These are phyloP conservation scores for Botryotinia convoluta DNA, from an alignment of 2,329 filamentous ascomycete genomes.

Conservation along the genomic window DNA sequence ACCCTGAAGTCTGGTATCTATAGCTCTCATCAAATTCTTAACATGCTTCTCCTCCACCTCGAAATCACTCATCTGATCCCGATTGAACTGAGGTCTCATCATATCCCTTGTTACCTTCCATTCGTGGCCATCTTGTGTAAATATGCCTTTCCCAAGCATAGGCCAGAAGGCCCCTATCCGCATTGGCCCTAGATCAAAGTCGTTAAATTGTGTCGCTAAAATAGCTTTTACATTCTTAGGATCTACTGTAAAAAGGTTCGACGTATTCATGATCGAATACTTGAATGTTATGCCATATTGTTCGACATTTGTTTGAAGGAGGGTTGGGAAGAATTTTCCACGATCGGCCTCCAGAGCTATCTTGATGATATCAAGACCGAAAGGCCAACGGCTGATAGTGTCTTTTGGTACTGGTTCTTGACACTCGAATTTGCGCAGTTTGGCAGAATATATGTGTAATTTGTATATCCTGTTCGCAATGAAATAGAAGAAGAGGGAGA, in stretches of 20 bases:
- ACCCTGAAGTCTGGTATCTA: slow-evolving; percentile 12
- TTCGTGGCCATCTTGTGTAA: slow-evolving; percentile 18
- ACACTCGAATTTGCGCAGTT: neutral
- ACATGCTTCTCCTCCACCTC: slow-evolving; percentile 55
- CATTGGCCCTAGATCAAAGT: slow-evolving; percentile 42
- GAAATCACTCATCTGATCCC: slow-evolving; percentile 59
- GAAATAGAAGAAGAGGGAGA: neutral
- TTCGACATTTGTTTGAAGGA: neutral
- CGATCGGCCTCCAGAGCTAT: neutral
- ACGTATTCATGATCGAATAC: neutral
- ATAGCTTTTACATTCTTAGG: slow-evolving; percentile 55
- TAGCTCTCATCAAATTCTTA: slow-evolving; percentile 44
- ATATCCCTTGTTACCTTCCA: slow-evolving; percentile 37
- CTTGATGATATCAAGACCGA: neutral
- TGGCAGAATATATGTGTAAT: neutral
- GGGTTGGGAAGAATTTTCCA: neutral
- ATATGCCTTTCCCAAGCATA: slow-evolving; percentile 23
- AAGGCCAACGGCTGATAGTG: neutral
- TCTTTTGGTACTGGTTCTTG: slow-evolving; percentile 1
- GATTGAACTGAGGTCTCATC: slow-evolving; percentile 51
- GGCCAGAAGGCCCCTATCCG: slow-evolving; percentile 1
- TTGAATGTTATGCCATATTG: neutral
- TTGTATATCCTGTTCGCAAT: neutral
- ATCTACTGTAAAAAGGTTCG: slow-evolving; percentile 36
- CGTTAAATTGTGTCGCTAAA: slow-evolving; percentile 50